Evolutionary conservation across 2,329 filamentous ascomycete species (phyloP).

Genomic region (Fusarium virguliforme): DNA sequence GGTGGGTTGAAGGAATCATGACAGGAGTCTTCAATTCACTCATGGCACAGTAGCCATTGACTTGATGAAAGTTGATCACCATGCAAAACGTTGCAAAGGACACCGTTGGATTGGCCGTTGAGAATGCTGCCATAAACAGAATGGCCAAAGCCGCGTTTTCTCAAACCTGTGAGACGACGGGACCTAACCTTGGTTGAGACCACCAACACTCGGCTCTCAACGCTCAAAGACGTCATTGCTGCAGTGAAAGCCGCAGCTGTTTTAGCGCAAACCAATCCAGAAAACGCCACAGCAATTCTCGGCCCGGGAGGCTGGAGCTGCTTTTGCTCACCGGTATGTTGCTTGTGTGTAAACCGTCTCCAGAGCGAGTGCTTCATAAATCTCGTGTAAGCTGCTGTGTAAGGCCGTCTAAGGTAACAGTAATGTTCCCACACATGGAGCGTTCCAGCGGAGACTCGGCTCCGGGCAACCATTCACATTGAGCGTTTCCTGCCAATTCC

Average conservation of each 20-base stretch:
- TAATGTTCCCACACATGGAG: constrained; percentile 17
- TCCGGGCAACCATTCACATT: constrained; percentile 4
- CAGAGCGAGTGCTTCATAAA: constrained; percentile 36
- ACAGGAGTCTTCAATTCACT: background rate
- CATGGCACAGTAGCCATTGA: background rate
- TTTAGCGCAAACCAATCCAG: constrained; percentile 37
- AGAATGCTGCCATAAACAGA: constrained; percentile 20
- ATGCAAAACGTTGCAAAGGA: background rate
- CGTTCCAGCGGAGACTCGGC: constrained; percentile 20
- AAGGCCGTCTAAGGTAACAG: constrained; percentile 27
- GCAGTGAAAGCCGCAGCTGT: constrained; percentile 21
- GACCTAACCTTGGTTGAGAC: constrained; percentile 40
- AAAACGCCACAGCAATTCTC: constrained; percentile 33
- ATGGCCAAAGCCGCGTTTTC: constrained; percentile 15
- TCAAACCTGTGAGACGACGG: constrained; percentile 22
- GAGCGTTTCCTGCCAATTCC: constrained; percentile 1
- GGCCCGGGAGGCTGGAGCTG: constrained; percentile 25
- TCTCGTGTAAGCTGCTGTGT: constrained; percentile 37
- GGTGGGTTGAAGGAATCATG: background rate
- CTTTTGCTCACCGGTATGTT: constrained; percentile 43
- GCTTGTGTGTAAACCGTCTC: constrained; percentile 23
- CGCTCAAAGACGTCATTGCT: constrained; percentile 47
- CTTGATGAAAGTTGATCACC: background rate
- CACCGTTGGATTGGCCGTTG: background rate
- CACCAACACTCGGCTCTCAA: constrained; percentile 16